Evolutionary conservation across 306 rosid species (phyloP).

Genomic region (Acmispon strigosus): DNA sequence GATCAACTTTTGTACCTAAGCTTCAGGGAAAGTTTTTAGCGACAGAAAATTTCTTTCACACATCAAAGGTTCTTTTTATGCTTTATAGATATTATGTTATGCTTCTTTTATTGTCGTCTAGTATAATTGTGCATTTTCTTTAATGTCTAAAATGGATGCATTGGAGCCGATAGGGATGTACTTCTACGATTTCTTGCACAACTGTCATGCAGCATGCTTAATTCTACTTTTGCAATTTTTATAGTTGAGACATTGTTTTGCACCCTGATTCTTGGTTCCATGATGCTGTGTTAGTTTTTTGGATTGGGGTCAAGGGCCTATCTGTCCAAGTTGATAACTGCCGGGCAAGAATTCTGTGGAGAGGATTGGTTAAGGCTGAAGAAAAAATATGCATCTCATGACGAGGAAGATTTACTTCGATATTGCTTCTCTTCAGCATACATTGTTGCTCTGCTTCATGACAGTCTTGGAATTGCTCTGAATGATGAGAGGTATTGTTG

Average conservation of each 20-base stretch:
- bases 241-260: neutral
- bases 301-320: conserved; percentile 54
- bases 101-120: conserved; percentile 6
- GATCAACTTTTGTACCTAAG: conserved; percentile 79
- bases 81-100: conserved; percentile 2
- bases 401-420: conserved; percentile 69
- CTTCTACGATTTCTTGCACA: neutral
- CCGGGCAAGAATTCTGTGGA: conserved; percentile 82
- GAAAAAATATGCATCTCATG: conserved; percentile 38
- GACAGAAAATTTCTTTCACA: conserved; percentile 92
- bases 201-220: neutral
- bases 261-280: conserved; percentile 1
- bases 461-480: conserved; percentile 77
- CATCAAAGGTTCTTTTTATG: conserved; percentile 63
- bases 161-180: neutral
- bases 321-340: conserved; percentile 69
- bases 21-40: conserved; percentile 90
- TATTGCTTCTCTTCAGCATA: conserved; percentile 97
- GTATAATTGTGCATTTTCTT: conserved; percentile 1
- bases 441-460: conserved; percentile 89
- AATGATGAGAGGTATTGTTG: conserved; percentile 71
- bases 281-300: conserved; percentile 53
- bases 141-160: conserved; percentile 12
- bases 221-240: conserved; percentile 10
- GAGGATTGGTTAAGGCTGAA: conserved; percentile 71